A percentile compares a stretch with the other conserved stretches of the same genome.
Evolutionary conservation across 1,284 basidiomycete species (phyloP).

Genomic region (Ganoderma resinaceum): DNA sequence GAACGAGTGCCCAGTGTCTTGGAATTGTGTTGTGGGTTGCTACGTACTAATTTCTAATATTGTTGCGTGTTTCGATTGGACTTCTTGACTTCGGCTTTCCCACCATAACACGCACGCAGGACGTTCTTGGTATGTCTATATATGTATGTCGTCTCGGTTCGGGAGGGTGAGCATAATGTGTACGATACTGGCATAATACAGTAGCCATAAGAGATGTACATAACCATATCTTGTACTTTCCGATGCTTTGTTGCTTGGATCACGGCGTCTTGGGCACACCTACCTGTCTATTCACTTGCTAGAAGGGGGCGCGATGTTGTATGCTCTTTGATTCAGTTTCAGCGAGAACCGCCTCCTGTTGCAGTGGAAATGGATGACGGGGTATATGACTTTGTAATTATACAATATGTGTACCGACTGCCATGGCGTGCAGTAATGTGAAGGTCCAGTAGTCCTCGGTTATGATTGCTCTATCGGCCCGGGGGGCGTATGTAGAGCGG

Average conservation of each 20-base stretch:
- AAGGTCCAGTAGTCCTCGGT: constrained; percentile 15
- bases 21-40: not conserved
- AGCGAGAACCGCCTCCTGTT: too few relatives aligned
- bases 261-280: not conserved
- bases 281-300: not conserved
- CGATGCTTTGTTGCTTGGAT: not conserved
- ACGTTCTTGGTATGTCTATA: not conserved
- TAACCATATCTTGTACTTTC: not conserved
- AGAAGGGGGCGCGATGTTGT: not conserved
- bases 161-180: not conserved
- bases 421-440: constrained; percentile 8
- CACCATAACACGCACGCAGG: not conserved
- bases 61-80: not conserved
- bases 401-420: constrained; percentile 25
- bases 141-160: not conserved
- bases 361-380: constrained; percentile 15
- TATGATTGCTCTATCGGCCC: not conserved
- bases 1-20: not conserved
- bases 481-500: not conserved
- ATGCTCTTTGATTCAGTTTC: not conserved
- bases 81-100: not conserved
- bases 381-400: constrained; percentile 30
- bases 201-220: not conserved
- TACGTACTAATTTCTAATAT: not conserved
- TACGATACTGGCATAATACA: not conserved